These are phyloP conservation scores for Fusarium piperis DNA, from an alignment of 2,329 filamentous ascomycete genomes.

Conservation along the genomic window DNA sequence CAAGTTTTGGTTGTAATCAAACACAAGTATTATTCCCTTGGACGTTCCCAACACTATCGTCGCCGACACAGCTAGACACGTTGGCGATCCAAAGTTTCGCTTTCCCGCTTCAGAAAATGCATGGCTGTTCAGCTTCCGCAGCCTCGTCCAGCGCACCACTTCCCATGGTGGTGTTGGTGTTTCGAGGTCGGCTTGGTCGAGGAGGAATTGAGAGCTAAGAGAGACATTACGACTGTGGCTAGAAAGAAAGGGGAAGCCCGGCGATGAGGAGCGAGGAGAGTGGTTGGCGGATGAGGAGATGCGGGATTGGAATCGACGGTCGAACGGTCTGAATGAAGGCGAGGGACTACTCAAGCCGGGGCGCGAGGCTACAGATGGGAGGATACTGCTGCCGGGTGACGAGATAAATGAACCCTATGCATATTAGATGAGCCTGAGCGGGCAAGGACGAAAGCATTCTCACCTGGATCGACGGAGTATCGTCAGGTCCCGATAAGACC, in stretches of 20 bases:
- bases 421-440: conserved; percentile 39
- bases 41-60: conserved; percentile 91
- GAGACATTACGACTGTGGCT: conserved; percentile 84
- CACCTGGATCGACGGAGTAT: conserved; percentile 86
- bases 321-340: conserved; percentile 90
- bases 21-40: conserved; percentile 93
- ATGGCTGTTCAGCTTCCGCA: conserved; percentile 88
- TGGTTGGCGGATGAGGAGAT: conserved; percentile 66
- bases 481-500: conserved; percentile 78
- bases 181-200: conserved; percentile 72
- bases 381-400: conserved; percentile 78
- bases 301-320: conserved; percentile 91
- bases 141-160: conserved; percentile 93
- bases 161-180: conserved; percentile 89
- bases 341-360: conserved; percentile 75
- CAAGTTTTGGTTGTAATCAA: conserved; percentile 96
- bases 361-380: conserved; percentile 75
- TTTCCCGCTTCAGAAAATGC: conserved; percentile 92
- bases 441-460: conserved; percentile 32
- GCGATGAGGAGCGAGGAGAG: conserved; percentile 77
- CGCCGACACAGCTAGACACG: conserved; percentile 87
- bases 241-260: conserved; percentile 79
- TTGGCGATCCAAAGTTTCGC: conserved; percentile 91
- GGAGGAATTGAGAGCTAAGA: conserved; percentile 73
- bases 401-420: conserved; percentile 68